Conservation (phyloP, 2,329 filamentous ascomycete genomes). For the Mycosphaerelloides madeirae region DNA sequence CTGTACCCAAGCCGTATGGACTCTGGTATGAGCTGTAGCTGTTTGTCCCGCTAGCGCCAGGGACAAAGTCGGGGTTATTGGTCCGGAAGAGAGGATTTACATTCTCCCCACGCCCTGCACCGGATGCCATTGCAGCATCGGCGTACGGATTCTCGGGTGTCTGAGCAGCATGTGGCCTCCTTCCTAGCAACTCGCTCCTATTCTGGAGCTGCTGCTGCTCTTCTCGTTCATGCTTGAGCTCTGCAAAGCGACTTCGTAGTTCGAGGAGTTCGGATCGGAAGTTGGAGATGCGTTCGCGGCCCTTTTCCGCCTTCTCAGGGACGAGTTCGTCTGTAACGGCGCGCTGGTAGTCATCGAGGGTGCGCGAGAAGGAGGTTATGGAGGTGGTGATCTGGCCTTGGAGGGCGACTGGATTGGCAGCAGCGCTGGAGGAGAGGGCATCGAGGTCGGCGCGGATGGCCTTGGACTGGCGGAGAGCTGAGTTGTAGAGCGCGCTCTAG, state of each 20-base stretch:
- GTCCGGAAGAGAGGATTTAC: slow-evolving; percentile 35
- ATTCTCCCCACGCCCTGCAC: slow-evolving; percentile 26
- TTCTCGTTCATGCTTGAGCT: slow-evolving; percentile 71
- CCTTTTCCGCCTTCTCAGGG: slow-evolving; percentile 86
- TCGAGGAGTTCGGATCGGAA: slow-evolving; percentile 79
- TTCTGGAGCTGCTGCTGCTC: slow-evolving; percentile 48
- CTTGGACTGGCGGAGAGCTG: slow-evolving; percentile 77
- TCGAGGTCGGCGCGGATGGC: slow-evolving; percentile 73
- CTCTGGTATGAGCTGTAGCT: slow-evolving; percentile 36
- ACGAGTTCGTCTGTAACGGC: slow-evolving; percentile 86
- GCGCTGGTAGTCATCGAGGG: slow-evolving; percentile 84
- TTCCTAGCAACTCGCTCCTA: slow-evolving; percentile 75
- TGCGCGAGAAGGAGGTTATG: slow-evolving; percentile 76
- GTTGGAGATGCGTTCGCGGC: slow-evolving; percentile 74
- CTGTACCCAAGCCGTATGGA: slow-evolving; percentile 32
- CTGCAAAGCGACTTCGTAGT: slow-evolving; percentile 72
- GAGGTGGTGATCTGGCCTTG: slow-evolving; percentile 72
- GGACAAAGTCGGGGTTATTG: slow-evolving; percentile 32
- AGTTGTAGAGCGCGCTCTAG: slow-evolving; percentile 77
- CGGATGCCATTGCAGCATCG: slow-evolving; percentile 43
- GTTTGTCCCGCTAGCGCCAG: slow-evolving; percentile 33
- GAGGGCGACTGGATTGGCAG: slow-evolving; percentile 51
- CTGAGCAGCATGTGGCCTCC: slow-evolving; percentile 63
- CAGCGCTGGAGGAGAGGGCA: slow-evolving; percentile 57
- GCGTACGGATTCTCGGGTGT: slow-evolving; percentile 93